These are phyloP conservation scores for Auriscalpium microsporum DNA, from an alignment of 768 basidiomycete genomes.

Conservation along the genomic window DNA sequence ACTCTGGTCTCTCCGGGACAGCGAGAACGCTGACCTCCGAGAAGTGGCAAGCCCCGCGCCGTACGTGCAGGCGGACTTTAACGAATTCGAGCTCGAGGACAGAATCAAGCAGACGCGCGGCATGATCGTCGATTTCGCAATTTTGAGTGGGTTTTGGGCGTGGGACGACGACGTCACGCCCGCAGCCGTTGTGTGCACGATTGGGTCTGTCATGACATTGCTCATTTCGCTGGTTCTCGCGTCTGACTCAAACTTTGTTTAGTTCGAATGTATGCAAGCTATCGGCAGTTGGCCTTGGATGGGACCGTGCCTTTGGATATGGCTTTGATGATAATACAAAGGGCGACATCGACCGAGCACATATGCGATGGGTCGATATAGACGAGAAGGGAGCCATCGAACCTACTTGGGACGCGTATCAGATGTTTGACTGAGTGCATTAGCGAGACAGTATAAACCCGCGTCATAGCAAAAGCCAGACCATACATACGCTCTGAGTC, in stretches of 20 bases:
- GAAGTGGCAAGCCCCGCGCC: constrained; percentile 41
- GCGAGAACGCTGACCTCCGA: constrained; percentile 33
- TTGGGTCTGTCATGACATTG: constrained; percentile 34
- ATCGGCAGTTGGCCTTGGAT: constrained; percentile 53
- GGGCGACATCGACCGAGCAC: constrained; percentile 38
- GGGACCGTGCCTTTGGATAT: constrained; percentile 53
- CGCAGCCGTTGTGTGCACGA: constrained; percentile 45
- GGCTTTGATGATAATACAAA: constrained; percentile 26
- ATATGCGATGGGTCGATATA: constrained; percentile 57
- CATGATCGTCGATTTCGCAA: constrained; percentile 60
- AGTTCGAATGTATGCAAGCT: constrained; percentile 58
- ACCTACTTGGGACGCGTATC: constrained; percentile 53
- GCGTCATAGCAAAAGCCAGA: too few relatives aligned
- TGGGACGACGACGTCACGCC: constrained; percentile 36
- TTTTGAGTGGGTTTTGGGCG: constrained; percentile 57
- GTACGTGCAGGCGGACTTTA: constrained; percentile 49
- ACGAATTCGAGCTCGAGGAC: constrained; percentile 28
- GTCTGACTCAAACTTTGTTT: not conserved
- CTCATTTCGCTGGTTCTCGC: not conserved
- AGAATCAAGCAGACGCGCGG: constrained; percentile 49
- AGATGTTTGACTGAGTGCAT: constrained; percentile 29
- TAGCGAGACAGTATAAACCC: too few relatives aligned
- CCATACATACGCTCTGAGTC: too few relatives aligned
- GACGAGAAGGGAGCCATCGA: constrained; percentile 46
- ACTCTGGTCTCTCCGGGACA: constrained; percentile 39